Base-by-base conservation (phyloP, 495 filamentous ascomycete species). In the Trichoderma gamsii region DNA sequence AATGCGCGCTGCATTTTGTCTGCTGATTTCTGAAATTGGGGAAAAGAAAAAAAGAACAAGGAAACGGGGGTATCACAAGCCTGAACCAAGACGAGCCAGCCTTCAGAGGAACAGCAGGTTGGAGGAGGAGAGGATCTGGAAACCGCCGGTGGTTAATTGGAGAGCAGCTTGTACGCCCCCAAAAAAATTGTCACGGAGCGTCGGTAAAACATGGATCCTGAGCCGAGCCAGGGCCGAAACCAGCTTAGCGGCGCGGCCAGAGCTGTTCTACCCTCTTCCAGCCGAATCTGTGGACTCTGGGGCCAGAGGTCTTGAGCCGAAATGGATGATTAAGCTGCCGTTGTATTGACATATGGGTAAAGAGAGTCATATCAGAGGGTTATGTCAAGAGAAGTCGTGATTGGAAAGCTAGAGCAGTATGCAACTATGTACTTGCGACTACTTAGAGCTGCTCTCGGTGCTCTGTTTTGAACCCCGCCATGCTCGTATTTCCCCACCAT, bases 1-100 rank as follows among this genome's bases (percentile, higher is more conserved):
- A 80, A 76, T 70, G 76, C 80, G 67, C 81, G 81, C 74, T 81
- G 80, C 81, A 83, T 82, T 61, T 52, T 52, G 18, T 23, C 21
- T 52, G 72, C 18, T 77, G 70, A 67, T 35, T 63, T 69, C 64
- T 63, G 52, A 64, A 23, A 46, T 68, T 25, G 70, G 46, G 61
- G 56, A 32, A 68, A 38, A 35, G 18, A 64, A 64, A 64, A 69
- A 70, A 72, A 65, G 67, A 46, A 65, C 52, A 67, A 67, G 64
- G 46, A 61, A 70, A 68, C 41, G 41, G 65, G 65, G 41, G 63
- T 38, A 64, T 46, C 46, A 46, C 41, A 66, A 49, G 63, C 49
- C 49, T n/a, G 49, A 52, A 65, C 35, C n/a, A 44, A 29, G 65
- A 51, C 27, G 32, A 67, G 44, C 29, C 16, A 38, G 66, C 27